A percentile compares a stretch with the other conserved stretches of the same genome.
Evolutionary conservation across 225 moss, liverwort and hornwort species (phyloP).

Genomic region (Bryum argenteum): DNA sequence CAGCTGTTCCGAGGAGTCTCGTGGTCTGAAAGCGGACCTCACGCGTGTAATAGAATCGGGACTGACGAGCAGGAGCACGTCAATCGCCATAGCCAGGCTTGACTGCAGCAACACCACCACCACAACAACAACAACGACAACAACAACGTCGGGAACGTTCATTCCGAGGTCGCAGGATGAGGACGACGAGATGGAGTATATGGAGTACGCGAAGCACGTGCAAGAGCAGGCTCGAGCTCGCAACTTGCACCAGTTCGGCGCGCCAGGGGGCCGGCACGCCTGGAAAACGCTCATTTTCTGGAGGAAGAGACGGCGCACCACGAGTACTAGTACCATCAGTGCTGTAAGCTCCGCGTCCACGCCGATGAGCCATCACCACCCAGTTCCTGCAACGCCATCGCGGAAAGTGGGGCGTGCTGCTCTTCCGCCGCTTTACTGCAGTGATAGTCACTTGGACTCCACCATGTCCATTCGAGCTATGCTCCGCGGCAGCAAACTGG

Average conservation of each 20-base stretch:
- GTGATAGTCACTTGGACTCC: conserved; percentile 29
- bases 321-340: neutral
- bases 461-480: conserved; percentile 22
- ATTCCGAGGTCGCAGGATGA: conserved; percentile 22
- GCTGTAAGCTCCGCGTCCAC: conserved; percentile 23
- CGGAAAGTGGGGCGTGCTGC: neutral
- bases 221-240: conserved; percentile 32
- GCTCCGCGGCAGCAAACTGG: conserved; percentile 19
- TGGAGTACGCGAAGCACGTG: conserved; percentile 43
- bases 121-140: neutral
- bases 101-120: neutral
- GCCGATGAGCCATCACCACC: conserved; percentile 25
- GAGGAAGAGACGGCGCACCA: conserved; percentile 26
- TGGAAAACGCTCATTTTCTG: conserved; percentile 62
- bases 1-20: conserved; percentile 23
- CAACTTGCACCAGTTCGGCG: conserved; percentile 19
- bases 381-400: neutral
- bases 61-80: neutral
- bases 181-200: conserved; percentile 42
- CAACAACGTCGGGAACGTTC: neutral
- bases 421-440: conserved; percentile 27
- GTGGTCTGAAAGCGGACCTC: conserved; percentile 7
- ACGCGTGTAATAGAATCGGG: conserved; percentile 14
- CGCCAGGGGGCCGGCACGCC: conserved; percentile 48
- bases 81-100: conserved; percentile 4